These are phyloP conservation scores for Platanthera guangdongensis DNA, from an alignment of 106 monocot species.

Conservation along the genomic window DNA sequence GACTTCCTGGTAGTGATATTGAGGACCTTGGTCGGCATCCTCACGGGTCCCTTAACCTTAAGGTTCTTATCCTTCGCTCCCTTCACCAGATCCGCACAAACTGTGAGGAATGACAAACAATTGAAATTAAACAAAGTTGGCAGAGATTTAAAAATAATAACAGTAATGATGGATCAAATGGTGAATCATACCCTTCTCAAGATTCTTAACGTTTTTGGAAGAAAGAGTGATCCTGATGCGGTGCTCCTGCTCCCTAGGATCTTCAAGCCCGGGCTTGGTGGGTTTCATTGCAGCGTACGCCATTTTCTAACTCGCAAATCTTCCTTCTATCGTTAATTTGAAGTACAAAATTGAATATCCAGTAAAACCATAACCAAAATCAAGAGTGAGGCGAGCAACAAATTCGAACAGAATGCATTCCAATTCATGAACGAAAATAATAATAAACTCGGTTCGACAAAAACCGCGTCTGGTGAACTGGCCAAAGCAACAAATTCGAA, in stretches of 20 bases:
- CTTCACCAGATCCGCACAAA: constrained; percentile 62
- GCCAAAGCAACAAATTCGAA: background rate
- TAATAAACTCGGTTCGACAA: background rate
- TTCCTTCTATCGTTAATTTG: background rate
- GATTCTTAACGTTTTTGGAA: constrained; percentile 78
- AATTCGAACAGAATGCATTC: background rate
- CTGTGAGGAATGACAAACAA: constrained; percentile 9
- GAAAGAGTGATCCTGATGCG: constrained; percentile 86
- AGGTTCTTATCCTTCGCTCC: constrained; percentile 61
- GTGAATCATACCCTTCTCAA: constrained; percentile 62
- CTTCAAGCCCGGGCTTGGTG: constrained; percentile 56
- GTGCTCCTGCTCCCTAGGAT: constrained; percentile 46
- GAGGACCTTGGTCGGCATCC: constrained; percentile 80
- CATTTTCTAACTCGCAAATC: constrained; percentile 9
- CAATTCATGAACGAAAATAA: background rate
- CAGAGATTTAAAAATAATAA: background rate
- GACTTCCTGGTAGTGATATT: constrained; percentile 72
- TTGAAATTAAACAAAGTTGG: background rate
- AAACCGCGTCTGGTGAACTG: background rate
- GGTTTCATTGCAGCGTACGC: constrained; percentile 65
- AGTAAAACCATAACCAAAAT: background rate
- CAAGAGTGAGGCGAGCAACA: background rate
- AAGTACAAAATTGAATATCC: background rate
- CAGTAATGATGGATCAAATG: background rate
- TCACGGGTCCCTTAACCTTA: constrained; percentile 61